phyloP scores from a whole-genome alignment of 768 basidiomycete species.

The Sporobolomyces pararoseus region DNA sequence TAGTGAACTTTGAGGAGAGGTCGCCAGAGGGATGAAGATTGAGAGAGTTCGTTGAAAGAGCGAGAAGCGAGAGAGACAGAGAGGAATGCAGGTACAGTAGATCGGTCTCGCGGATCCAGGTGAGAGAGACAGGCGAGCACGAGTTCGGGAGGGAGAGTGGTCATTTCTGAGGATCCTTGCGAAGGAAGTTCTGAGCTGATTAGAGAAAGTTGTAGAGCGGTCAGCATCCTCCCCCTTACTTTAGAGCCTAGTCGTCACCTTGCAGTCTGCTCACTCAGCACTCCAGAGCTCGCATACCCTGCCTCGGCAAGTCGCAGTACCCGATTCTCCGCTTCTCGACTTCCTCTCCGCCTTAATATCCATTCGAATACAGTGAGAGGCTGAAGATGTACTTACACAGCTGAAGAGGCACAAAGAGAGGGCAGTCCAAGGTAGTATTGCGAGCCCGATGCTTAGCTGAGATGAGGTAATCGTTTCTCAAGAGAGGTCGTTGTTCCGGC shows the following conservation, averaged over 20 bases:
- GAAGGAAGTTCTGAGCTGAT: neutral
- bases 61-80: slow-evolving; percentile 11
- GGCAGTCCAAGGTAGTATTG: no score
- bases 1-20: neutral
- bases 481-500: no score
- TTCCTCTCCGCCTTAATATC: no score
- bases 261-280: no score
- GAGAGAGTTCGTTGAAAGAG: neutral
- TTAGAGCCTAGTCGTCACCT: no score
- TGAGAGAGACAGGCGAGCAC: neutral
- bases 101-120: neutral
- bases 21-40: neutral
- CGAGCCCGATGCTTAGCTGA: neutral
- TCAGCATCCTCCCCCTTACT: neutral
- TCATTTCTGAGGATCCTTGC: no score
- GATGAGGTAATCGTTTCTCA: neutral
- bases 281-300: no score
- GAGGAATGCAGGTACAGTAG: slow-evolving; percentile 18
- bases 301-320: no score
- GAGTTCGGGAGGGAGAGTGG: slow-evolving; percentile 20
- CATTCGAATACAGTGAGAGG: no score
- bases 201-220: neutral
- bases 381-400: no score
- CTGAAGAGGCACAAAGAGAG: no score
- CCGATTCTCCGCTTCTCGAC: no score